Conservation (phyloP, 176 grass and related monocot genomes). For the Elaeis guineensis region DNA sequence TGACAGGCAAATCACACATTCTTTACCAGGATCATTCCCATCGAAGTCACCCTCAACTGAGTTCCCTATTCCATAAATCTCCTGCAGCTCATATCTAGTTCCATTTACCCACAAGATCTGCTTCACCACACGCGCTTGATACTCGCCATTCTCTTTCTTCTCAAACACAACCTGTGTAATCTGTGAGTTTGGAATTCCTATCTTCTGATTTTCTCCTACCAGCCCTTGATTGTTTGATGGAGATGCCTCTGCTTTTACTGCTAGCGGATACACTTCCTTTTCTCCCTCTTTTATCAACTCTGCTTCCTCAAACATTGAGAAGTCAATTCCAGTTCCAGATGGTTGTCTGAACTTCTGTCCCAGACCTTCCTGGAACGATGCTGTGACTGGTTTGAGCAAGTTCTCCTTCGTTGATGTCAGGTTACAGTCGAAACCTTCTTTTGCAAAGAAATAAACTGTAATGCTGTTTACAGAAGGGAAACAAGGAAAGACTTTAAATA, state of each 20-base stretch:
- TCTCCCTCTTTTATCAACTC: constrained; percentile 42
- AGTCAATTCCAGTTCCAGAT: constrained; percentile 46
- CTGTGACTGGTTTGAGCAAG: background rate
- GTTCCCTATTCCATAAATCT: constrained; percentile 52
- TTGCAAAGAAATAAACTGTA: constrained; percentile 13
- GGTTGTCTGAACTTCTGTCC: constrained; percentile 52
- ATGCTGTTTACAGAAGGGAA: constrained; percentile 1
- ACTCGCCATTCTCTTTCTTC: constrained; percentile 34
- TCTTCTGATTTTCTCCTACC: constrained; percentile 18
- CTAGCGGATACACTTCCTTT: constrained; percentile 36
- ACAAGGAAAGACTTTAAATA: background rate
- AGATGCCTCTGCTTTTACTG: constrained; percentile 45
- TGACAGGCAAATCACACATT: constrained; percentile 64
- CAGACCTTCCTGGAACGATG: constrained; percentile 38
- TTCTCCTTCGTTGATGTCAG: constrained; percentile 1
- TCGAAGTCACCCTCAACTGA: constrained; percentile 22
- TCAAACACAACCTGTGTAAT: constrained; percentile 50
- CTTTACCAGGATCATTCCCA: constrained; percentile 48
- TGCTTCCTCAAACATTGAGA: constrained; percentile 38
- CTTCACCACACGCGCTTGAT: constrained; percentile 27
- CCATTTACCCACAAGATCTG: constrained; percentile 53
- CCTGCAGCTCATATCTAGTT: constrained; percentile 53
- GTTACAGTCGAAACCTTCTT: constrained; percentile 1
- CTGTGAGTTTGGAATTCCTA: constrained; percentile 17
- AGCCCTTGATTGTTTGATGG: constrained; percentile 30